Evolutionary conservation across 2,329 filamentous ascomycete genomes (phyloP).

Genomic region (Calonectria multiphialidica): DNA sequence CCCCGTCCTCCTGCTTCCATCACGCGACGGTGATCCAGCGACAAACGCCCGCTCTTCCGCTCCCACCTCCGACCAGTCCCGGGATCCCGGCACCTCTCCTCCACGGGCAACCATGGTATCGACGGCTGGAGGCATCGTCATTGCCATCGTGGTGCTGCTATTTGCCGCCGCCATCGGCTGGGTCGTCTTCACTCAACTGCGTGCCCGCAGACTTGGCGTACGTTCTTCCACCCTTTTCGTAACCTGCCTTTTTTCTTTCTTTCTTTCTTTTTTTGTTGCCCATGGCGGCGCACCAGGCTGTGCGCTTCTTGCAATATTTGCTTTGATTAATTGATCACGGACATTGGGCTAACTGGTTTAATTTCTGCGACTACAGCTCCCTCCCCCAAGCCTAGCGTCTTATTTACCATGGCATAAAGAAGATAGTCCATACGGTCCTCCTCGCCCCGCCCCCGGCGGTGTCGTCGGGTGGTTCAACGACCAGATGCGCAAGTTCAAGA

Average conservation of each 20-base stretch:
- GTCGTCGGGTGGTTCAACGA: conserved; percentile 80
- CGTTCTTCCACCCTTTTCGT: conserved; percentile 44
- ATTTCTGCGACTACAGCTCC: conserved; percentile 63
- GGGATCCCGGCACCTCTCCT: background rate
- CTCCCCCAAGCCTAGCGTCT: conserved; percentile 74
- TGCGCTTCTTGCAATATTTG: background rate
- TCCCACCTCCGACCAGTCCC: background rate
- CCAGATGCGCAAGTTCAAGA: conserved; percentile 72
- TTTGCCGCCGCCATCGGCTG: conserved; percentile 71
- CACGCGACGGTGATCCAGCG: conserved; percentile 3
- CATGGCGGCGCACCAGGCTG: conserved; percentile 3
- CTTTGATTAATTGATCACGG: background rate
- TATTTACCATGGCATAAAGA: conserved; percentile 78
- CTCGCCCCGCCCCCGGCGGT: conserved; percentile 70
- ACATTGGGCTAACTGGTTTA: conserved; percentile 22
- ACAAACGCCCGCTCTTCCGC: background rate
- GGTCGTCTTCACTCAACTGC: conserved; percentile 78
- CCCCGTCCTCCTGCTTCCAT: background rate
- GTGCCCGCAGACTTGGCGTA: conserved; percentile 79
- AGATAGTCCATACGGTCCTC: conserved; percentile 61
- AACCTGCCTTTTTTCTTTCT: background rate
- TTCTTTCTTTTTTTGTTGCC: background rate
- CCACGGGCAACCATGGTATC: conserved; percentile 62
- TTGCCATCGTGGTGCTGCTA: conserved; percentile 76
- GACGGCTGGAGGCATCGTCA: conserved; percentile 76